Base-by-base conservation (phyloP, 2,329 filamentous ascomycete genomes). In the Hysterium pulicare region DNA sequence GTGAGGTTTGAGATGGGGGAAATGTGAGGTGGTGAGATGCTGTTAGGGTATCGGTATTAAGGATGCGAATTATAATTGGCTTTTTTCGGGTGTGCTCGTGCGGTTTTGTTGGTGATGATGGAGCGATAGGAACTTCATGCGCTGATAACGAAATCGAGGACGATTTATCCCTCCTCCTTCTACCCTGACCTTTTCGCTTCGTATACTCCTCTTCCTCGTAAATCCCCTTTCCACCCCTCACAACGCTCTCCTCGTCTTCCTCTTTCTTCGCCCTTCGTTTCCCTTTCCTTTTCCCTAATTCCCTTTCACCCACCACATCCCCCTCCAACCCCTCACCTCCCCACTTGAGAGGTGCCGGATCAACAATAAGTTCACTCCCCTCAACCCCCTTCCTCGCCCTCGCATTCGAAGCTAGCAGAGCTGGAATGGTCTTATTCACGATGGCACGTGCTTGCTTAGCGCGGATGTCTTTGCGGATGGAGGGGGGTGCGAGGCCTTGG, bases 351-450 rank as follows among this genome's bases (percentile, higher is more conserved):
- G 24, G 24, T 41, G 45, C 38, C 31, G 71, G 71, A 42, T 73
- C 63, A 36, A 58, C 56, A 17, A 74, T 64, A 24, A 83, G 62
- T 49, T 81, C 73, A 1, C 76, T 73, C 1, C 67, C 59, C 1
- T 80, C 73, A 22, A 77, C 66, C 1, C 81, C 81, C 33, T 68
- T 68, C n/a, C 72, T 72, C 1, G 81, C 80, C 38, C 78, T 72
- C 11, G 77, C 66, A 49, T 78, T 75, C 2, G 74, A 70, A 0
- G 70, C 62, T 2, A 83, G 63, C 7, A 83, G 63, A 0, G 75
- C 66, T 2, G 81, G 81, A 9, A 84, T 75, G n/a, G 72, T 68
- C 53, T 76, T 77, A 59, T 82, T 81, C 45, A 83, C 61, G 2
- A 80, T 81, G 7, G 75, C 69, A 40, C 74, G 76, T 22, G 78